Percentiles rank a stretch among this genome's conserved stretches.
phyloP scores from a whole-genome alignment of 768 basidiomycete genomes.

The Ramaria sp. region DNA sequence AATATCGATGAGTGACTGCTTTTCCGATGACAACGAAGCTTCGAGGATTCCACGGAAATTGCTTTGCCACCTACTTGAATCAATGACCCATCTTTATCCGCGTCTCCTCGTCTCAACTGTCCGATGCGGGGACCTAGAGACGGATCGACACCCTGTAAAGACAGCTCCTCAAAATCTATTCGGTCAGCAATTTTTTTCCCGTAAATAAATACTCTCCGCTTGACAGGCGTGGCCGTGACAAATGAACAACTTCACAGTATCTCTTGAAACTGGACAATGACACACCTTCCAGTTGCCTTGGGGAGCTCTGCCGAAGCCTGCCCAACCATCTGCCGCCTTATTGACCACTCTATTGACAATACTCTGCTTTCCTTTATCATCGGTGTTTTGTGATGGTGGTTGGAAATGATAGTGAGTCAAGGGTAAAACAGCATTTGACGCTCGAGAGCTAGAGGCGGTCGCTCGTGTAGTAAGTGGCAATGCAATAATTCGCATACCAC shows the following conservation, averaged over 20 bases:
- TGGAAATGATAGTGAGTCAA: slow-evolving; percentile 16
- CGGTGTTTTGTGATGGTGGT: slow-evolving; percentile 15
- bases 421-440: slow-evolving; percentile 28
- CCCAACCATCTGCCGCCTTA: slow-evolving; percentile 52
- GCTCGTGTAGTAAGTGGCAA: slow-evolving; percentile 11
- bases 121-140: slow-evolving; percentile 47
- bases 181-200: slow-evolving; percentile 63
- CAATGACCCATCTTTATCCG: not conserved
- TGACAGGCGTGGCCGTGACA: not conserved
- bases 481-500: slow-evolving; percentile 13
- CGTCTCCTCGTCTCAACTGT: not conserved
- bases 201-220: slow-evolving; percentile 50
- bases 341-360: slow-evolving; percentile 35
- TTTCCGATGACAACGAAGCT: not conserved
- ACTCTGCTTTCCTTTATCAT: slow-evolving; percentile 26
- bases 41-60: not conserved
- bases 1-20: not conserved
- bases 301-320: slow-evolving; percentile 52
- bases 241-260: not conserved
- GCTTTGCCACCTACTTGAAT: slow-evolving; percentile 2
- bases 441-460: slow-evolving; percentile 24
- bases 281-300: slow-evolving; percentile 65
- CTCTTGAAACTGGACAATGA: not conserved
- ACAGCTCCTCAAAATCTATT: slow-evolving; percentile 74
- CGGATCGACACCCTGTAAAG: slow-evolving; percentile 62